These are phyloP conservation scores for Rubia yunnanensis DNA, from an alignment of 257 asterid genomes.

Conservation along the genomic window DNA sequence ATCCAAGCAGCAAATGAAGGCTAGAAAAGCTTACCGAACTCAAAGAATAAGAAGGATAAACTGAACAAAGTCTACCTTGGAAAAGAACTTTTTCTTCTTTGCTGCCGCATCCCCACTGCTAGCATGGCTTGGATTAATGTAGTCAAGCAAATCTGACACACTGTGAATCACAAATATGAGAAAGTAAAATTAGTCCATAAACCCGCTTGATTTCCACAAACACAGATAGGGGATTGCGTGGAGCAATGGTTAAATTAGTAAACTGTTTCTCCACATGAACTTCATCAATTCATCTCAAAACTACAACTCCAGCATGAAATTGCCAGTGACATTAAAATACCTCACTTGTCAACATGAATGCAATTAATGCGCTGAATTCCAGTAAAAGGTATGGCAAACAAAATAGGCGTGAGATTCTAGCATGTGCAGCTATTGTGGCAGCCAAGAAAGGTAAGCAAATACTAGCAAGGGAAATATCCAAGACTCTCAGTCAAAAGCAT, in stretches of 20 bases:
- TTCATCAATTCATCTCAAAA: background rate
- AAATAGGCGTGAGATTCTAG: background rate
- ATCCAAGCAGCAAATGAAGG: background rate
- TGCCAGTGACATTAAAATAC: background rate
- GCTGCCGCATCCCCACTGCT: constrained; percentile 67
- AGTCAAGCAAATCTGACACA: constrained; percentile 90
- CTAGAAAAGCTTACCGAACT: background rate
- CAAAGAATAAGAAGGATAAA: constrained; percentile 4
- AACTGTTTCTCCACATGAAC: background rate
- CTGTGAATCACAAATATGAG: constrained; percentile 36
- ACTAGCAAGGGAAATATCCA: background rate
- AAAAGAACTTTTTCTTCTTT: constrained; percentile 50
- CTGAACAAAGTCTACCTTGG: constrained; percentile 45
- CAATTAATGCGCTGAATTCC: background rate
- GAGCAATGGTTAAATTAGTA: background rate
- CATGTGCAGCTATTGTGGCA: background rate
- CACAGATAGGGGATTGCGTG: background rate
- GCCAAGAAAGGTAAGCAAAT: background rate
- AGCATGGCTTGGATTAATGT: constrained; percentile 74
- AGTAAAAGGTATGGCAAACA: background rate
- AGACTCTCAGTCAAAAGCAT: background rate
- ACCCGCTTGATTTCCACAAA: background rate
- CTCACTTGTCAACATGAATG: constrained; percentile 2
- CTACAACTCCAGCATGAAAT: too few species aligned
- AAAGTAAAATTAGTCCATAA: background rate